phyloP scores from a whole-genome alignment of 2,329 filamentous ascomycete genomes.

The Botryotinia globosa region DNA sequence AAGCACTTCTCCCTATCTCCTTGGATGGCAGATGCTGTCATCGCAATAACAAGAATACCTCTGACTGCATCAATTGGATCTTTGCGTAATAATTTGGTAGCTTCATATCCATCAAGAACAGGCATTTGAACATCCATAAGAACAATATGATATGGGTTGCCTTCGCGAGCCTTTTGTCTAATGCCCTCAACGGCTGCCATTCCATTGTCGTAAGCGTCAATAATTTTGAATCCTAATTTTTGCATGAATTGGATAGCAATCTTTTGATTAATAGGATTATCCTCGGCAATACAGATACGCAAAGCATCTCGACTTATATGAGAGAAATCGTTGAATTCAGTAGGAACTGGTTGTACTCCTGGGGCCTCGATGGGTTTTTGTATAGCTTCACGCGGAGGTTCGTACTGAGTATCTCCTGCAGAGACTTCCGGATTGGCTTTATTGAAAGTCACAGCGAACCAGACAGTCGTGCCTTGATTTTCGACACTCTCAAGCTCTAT shows the following conservation, averaged over 20 bases:
- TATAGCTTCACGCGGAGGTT: constrained; percentile 33
- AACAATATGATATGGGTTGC: constrained; percentile 80
- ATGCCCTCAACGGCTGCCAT: constrained; percentile 83
- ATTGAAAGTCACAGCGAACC: constrained; percentile 81
- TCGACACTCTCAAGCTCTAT: constrained; percentile 79
- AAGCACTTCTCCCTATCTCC: constrained; percentile 93
- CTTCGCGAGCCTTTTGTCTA: constrained; percentile 69
- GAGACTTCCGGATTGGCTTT: constrained; percentile 67
- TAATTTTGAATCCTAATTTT: constrained; percentile 75
- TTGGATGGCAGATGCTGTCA: constrained; percentile 94
- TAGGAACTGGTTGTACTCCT: constrained; percentile 40
- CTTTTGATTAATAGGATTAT: constrained; percentile 91
- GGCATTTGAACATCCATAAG: constrained; percentile 98
- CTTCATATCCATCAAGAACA: constrained; percentile 86
- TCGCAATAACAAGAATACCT: constrained; percentile 88
- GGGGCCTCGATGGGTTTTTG: constrained; percentile 45
- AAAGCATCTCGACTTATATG: constrained; percentile 73
- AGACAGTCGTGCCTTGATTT: constrained; percentile 66
- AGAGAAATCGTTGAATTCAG: constrained; percentile 63
- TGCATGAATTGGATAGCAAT: constrained; percentile 90
- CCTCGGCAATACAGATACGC: constrained; percentile 88
- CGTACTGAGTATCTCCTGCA: constrained; percentile 52
- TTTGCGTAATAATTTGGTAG: constrained; percentile 76
- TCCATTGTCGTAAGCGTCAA: constrained; percentile 88
- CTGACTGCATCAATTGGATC: constrained; percentile 75